Conservation (phyloP, 73 alveolate species). For the Paramecium tetraurelia region DNA sequence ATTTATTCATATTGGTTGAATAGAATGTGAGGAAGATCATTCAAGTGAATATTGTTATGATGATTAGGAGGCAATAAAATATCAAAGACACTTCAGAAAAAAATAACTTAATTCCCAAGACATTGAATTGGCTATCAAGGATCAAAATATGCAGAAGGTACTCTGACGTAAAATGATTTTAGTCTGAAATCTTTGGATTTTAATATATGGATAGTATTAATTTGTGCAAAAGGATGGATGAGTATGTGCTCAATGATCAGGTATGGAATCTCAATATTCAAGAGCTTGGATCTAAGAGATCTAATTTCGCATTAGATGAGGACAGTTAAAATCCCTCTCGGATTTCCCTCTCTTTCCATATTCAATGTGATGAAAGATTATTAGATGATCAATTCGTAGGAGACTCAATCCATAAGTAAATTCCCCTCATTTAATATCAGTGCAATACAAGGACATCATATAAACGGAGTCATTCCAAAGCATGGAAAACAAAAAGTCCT, state of each 20-base stretch:
- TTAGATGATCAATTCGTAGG: neutral
- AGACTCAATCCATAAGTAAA: neutral
- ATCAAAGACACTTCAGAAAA: conserved; percentile 1
- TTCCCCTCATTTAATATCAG: neutral
- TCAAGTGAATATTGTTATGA: neutral
- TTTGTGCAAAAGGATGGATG: neutral
- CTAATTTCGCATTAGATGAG: conserved; percentile 2
- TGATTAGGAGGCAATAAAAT: conserved; percentile 27
- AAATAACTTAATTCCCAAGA: neutral
- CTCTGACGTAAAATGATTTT: neutral
- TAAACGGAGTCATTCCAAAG: neutral
- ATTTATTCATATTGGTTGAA: conserved; percentile 5
- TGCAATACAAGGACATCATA: neutral
- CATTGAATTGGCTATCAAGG: neutral
- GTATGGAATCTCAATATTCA: neutral
- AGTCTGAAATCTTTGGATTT: conserved; percentile 39
- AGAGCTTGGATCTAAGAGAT: neutral
- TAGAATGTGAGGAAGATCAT: conserved; percentile 12
- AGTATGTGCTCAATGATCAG: neutral
- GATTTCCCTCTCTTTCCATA: neutral
- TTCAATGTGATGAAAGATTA: neutral
- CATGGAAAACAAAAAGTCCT: neutral
- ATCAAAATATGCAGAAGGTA: neutral
- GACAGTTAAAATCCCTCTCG: neutral
- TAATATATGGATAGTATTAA: conserved; percentile 37